Base-by-base conservation (phyloP, 1,284 basidiomycete genomes). In the Trichosporon sp. region DNA sequence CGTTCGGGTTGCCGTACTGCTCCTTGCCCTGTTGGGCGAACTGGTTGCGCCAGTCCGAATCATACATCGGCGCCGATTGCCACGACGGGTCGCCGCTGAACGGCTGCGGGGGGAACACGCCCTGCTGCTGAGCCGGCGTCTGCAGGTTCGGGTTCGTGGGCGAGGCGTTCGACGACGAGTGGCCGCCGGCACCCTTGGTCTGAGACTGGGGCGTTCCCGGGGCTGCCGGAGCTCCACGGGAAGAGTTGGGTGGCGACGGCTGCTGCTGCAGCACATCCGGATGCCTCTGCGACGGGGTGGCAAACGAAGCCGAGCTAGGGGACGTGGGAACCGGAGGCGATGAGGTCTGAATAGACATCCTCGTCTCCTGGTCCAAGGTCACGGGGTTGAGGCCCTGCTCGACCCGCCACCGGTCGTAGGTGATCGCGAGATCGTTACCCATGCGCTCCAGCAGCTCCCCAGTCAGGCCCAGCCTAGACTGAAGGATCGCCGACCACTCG, bases 381-480 rank as follows among this genome's bases (percentile, higher is more conserved):
- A 65, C 62, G 23, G 32, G 47, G n/a, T 62, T 31, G 29, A 67
- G 44, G 29, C 38, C 62, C 25, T 65, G 60, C 12, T 66, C 60
- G 12, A 62, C 23, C 27, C 65, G 65, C 60, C 65, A 66, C 21
- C 68, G 63, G n/a, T 81, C 78, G 68, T 76, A 81, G 8, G 75
- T 69, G 9, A 34, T 64, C 2, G 74, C 77, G 21, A 81, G 65
- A 13, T 73, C 74, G 1, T 68, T 68, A 18, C 71, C 72, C 73
- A 81, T 76, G 42, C 72, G 69, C 44, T 77, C 73, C 5, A 81
- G 66, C 42, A 76, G 75, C n/a, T 71, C 44, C n/a, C 64, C 58
- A 12, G 72, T 72, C 12, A 80, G 32, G 2, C 76, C 76, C 18
- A 80, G 70, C 31, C 75, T 73, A 7, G 68, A 62, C 60, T 75